Evolutionary conservation across 2,329 filamentous ascomycete genomes (phyloP).

Genomic region (Penicillium sp.): DNA sequence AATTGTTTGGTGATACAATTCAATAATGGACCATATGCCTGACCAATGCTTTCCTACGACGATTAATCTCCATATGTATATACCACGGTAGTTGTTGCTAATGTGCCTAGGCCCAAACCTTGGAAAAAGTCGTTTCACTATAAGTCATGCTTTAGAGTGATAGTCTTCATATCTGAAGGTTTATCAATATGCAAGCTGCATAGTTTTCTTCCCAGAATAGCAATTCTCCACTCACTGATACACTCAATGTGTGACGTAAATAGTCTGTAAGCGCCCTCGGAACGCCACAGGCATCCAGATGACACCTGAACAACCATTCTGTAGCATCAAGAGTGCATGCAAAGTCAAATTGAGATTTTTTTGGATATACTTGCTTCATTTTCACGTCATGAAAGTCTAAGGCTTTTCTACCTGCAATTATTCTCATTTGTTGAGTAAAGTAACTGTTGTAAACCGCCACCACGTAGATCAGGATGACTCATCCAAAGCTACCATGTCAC

Average conservation of each 20-base stretch:
- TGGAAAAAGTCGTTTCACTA: neutral
- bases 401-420: neutral
- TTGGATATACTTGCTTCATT: neutral
- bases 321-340: neutral
- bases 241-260: slow-evolving; percentile 18
- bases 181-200: neutral
- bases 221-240: slow-evolving; percentile 10
- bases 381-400: neutral
- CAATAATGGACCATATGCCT: neutral
- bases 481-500: neutral
- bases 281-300: slow-evolving; percentile 10
- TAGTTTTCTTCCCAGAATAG: neutral
- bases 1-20: neutral
- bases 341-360: neutral
- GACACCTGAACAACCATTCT: neutral
- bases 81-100: neutral
- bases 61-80: neutral
- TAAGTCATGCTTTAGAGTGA: neutral
- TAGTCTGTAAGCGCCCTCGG: slow-evolving; percentile 20
- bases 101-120: neutral
- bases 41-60: neutral
- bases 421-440: neutral
- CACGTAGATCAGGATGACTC: neutral
- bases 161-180: neutral
- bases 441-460: neutral